phyloP scores from a whole-genome alignment of 1,139 yeast genomes.

The Protomyces macrosporus region DNA sequence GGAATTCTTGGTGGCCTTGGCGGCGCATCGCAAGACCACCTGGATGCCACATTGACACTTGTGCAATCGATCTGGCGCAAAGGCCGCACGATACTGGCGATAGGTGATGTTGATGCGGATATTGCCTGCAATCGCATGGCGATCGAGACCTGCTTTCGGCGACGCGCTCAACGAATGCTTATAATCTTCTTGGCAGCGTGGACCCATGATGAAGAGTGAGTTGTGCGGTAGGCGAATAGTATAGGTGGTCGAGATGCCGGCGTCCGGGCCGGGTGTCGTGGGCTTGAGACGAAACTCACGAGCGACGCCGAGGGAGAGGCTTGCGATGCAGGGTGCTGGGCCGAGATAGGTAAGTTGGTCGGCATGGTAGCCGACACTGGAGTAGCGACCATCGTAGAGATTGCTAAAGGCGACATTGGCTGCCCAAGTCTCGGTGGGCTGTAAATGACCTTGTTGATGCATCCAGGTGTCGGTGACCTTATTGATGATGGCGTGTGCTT shows the following conservation, averaged over 20 bases:
- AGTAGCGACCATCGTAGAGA: slow-evolving; percentile 47
- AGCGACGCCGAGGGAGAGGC: slow-evolving; percentile 61
- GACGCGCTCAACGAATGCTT: slow-evolving; percentile 49
- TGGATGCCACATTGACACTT: slow-evolving; percentile 46
- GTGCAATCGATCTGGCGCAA: slow-evolving; percentile 44
- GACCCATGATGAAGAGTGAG: slow-evolving; percentile 61
- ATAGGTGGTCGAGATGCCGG: slow-evolving; percentile 29
- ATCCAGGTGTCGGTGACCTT: slow-evolving; percentile 32
- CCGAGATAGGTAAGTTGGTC: slow-evolving; percentile 67
- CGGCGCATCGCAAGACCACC: slow-evolving; percentile 2
- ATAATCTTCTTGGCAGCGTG: slow-evolving; percentile 68
- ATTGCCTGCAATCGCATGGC: slow-evolving; percentile 49
- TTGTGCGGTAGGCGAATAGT: slow-evolving; percentile 59
- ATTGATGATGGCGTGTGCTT: slow-evolving; percentile 42
- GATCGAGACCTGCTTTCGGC: slow-evolving; percentile 37
- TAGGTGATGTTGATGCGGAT: slow-evolving; percentile 60
- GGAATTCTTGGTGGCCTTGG: neutral
- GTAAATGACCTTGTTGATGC: neutral
- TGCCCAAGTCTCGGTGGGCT: slow-evolving; percentile 44
- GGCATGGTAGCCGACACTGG: slow-evolving; percentile 65
- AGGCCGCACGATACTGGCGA: slow-evolving; percentile 47
- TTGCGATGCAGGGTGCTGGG: slow-evolving; percentile 61
- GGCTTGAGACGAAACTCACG: slow-evolving; percentile 49
- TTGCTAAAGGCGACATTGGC: slow-evolving; percentile 55
- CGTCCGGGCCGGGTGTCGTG: slow-evolving; percentile 35